phyloP scores from a whole-genome alignment of 768 basidiomycete species.

The Boletus reticuloceps region DNA sequence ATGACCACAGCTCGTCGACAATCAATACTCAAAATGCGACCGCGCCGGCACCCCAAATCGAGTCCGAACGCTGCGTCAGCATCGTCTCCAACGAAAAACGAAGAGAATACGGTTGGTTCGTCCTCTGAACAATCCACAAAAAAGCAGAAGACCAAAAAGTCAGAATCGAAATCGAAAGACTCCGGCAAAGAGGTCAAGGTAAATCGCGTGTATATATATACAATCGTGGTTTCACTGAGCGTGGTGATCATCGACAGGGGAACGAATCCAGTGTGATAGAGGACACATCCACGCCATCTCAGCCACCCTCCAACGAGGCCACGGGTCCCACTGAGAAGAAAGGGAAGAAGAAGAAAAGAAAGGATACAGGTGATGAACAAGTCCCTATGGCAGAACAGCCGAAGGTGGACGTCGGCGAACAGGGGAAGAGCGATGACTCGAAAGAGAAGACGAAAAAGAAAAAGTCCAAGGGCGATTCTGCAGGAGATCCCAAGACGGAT shows the following conservation, averaged over 20 bases:
- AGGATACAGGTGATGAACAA: conserved; percentile 1
- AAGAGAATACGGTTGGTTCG: not conserved
- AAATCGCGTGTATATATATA: conserved; percentile 5
- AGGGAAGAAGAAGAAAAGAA: conserved; percentile 22
- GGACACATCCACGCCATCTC: not conserved
- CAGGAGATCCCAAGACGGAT: not conserved
- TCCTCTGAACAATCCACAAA: conserved; percentile 13
- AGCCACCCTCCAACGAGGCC: not conserved
- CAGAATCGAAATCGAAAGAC: conserved; percentile 10
- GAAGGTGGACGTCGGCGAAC: not conserved
- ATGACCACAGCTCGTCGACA: conserved; percentile 4
- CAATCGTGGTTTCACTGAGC: conserved; percentile 9
- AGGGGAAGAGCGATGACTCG: not conserved
- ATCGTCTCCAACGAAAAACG: conserved; percentile 1
- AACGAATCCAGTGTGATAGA: not conserved
- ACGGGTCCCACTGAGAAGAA: conserved; percentile 2
- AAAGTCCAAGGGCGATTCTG: conserved; percentile 9
- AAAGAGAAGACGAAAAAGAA: conserved; percentile 20
- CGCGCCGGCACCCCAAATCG: not conserved
- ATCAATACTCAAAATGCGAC: not conserved
- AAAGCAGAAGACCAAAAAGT: conserved; percentile 19
- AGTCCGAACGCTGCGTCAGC: not conserved
- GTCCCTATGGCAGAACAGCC: not conserved
- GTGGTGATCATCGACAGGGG: not conserved
- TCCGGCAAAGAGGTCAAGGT: conserved; percentile 8